A percentile compares a stretch with the other conserved stretches of the same genome.
phyloP scores from a whole-genome alignment of 331 rosid species.

The Telfairia occidentalis region DNA sequence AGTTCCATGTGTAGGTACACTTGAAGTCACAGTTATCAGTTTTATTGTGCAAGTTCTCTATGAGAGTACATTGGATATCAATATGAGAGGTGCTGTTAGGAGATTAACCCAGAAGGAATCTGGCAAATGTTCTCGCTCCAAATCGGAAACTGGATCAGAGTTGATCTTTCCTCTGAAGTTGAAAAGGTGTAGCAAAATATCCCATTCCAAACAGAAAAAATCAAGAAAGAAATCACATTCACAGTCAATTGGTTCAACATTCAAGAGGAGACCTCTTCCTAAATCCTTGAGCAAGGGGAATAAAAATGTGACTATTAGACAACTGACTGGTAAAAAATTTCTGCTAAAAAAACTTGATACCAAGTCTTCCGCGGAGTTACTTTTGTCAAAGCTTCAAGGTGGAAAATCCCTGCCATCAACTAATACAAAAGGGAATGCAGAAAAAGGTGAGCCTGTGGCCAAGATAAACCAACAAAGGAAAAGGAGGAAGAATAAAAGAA shows the following conservation, averaged over 20 bases:
- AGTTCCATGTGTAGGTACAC: constrained; percentile 1
- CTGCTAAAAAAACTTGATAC: constrained; percentile 21
- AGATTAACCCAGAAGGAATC: constrained; percentile 31
- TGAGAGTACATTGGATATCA: constrained; percentile 20
- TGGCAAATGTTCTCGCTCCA: constrained; percentile 28
- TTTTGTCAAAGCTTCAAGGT: constrained; percentile 28
- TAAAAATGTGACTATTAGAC: constrained; percentile 21
- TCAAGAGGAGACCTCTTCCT: constrained; percentile 21
- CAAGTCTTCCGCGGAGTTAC: constrained; percentile 28
- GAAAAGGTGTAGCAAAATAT: constrained; percentile 27
- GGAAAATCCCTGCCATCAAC: constrained; percentile 16
- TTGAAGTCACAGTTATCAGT: background rate
- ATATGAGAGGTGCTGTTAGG: constrained; percentile 48
- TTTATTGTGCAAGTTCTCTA: constrained; percentile 17
- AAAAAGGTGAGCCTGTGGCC: constrained; percentile 25
- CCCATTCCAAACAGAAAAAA: constrained; percentile 30
- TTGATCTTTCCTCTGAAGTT: constrained; percentile 22
- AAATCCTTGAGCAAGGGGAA: constrained; percentile 27
- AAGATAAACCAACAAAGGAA: constrained; percentile 26
- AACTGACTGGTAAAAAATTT: constrained; percentile 21
- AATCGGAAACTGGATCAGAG: constrained; percentile 27
- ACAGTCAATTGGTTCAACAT: constrained; percentile 23
- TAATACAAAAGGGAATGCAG: constrained; percentile 19
- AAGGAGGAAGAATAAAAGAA: constrained; percentile 42
- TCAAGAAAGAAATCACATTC: constrained; percentile 30